Evolutionary conservation across 306 rosid genomes (phyloP).

Genomic region (Cucurbita ficifolia): DNA sequence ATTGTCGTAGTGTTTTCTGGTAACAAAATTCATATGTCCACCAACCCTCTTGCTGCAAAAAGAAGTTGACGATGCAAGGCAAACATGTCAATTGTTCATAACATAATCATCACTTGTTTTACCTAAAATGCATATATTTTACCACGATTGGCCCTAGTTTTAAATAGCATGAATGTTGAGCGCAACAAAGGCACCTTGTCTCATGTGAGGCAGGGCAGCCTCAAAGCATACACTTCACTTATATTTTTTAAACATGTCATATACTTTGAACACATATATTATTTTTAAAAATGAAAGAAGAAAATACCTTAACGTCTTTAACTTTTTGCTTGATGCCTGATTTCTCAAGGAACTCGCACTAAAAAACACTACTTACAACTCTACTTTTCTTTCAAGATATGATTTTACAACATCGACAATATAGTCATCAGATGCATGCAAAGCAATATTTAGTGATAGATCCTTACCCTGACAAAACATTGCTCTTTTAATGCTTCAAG

Average conservation of each 20-base stretch:
- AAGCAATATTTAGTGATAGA: constrained; percentile 4
- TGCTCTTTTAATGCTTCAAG: constrained; percentile 65
- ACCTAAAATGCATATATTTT: not conserved
- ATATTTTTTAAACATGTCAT: not conserved
- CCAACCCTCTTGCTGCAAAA: constrained; percentile 96
- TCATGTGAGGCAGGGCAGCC: not conserved
- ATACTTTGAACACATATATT: not conserved
- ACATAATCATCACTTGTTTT: not conserved
- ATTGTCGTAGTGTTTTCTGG: constrained; percentile 55
- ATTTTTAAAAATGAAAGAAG: not conserved
- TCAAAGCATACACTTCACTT: not conserved
- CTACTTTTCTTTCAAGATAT: not conserved
- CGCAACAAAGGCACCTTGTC: not conserved
- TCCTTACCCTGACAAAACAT: constrained; percentile 66
- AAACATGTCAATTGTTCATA: not conserved
- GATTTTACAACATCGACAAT: not conserved
- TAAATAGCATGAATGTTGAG: not conserved
- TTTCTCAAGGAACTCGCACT: not conserved
- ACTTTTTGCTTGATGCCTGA: not conserved
- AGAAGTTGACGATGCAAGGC: not conserved
- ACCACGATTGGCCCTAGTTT: not conserved
- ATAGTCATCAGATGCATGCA: not conserved
- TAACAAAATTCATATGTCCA: constrained; percentile 97
- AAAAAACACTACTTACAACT: not conserved
- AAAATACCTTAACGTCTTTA: not conserved